Percentiles rank a stretch among this genome's conserved stretches.
Conservation (phyloP, 2,329 filamentous ascomycete genomes). For the Hymenotorrendiella dingleyae region DNA sequence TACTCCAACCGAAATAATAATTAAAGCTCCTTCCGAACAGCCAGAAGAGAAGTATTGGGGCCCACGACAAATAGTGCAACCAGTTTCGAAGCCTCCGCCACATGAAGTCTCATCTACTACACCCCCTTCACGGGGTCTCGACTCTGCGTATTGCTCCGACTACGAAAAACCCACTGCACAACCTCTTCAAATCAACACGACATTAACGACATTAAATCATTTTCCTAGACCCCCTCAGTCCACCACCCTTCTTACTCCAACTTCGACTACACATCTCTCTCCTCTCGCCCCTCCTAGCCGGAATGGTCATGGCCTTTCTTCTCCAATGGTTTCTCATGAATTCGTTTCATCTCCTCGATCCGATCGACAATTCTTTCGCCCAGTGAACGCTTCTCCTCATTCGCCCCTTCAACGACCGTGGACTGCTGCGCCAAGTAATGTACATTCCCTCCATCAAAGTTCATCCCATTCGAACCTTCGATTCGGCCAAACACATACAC, state of each 20-base stretch:
- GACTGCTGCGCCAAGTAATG: conserved; percentile 28
- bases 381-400: conserved; percentile 56
- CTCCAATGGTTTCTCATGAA: conserved; percentile 13
- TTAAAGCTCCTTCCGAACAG: conserved; percentile 9
- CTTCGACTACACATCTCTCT: neutral
- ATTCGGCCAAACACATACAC: conserved; percentile 16
- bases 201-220: neutral
- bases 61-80: conserved; percentile 14
- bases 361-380: conserved; percentile 52
- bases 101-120: conserved; percentile 14
- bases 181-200: neutral
- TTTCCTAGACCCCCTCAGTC: conserved; percentile 6
- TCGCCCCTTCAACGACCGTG: conserved; percentile 49
- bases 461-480: conserved; percentile 46
- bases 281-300: conserved; percentile 8
- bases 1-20: conserved; percentile 10
- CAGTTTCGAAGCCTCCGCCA: conserved; percentile 3
- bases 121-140: conserved; percentile 27
- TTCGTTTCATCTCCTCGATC: conserved; percentile 37
- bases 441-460: conserved; percentile 20
- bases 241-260: conserved; percentile 2
- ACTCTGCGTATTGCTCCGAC: conserved; percentile 30
- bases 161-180: conserved; percentile 25
- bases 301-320: neutral
- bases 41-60: conserved; percentile 14